phyloP scores from a whole-genome alignment of 148 eudicot species.

The Fagopyrum homotropicum region DNA sequence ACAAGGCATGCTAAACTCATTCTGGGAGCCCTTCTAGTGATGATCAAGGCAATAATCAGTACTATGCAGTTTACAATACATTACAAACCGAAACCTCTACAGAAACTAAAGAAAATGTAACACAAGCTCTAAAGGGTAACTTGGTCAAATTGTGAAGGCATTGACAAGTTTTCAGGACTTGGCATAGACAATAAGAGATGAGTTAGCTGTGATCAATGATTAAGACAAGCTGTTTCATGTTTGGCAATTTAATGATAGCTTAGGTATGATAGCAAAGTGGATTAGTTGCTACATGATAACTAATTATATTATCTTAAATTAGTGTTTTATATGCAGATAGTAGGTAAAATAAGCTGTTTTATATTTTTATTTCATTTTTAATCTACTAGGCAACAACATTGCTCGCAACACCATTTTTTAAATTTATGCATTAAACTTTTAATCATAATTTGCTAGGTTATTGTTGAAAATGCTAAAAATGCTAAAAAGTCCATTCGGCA shows the following conservation, averaged over 20 bases:
- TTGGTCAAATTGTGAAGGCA: neutral
- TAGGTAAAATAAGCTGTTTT: no score
- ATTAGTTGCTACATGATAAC: neutral
- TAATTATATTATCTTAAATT: no score
- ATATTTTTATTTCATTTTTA: no score
- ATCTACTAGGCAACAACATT: neutral
- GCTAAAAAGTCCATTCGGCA: no score
- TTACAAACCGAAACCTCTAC: neutral
- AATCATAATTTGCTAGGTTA: neutral
- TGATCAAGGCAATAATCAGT: neutral
- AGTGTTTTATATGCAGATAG: neutral
- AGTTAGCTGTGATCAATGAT: no score
- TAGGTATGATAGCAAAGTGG: neutral
- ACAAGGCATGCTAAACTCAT: constrained; percentile 86
- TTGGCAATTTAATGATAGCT: neutral
- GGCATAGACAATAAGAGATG: neutral
- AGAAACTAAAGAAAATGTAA: neutral
- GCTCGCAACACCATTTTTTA: neutral
- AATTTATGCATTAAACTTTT: neutral
- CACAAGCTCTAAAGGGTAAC: neutral
- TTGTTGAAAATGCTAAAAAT: no score
- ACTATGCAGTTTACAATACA: neutral
- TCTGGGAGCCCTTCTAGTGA: neutral
- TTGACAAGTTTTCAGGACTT: neutral
- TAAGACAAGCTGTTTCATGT: neutral